Percentiles rank a stretch among this genome's conserved stretches.
Conservation (phyloP, 768 basidiomycete genomes). For the Hericium erinaceus region DNA sequence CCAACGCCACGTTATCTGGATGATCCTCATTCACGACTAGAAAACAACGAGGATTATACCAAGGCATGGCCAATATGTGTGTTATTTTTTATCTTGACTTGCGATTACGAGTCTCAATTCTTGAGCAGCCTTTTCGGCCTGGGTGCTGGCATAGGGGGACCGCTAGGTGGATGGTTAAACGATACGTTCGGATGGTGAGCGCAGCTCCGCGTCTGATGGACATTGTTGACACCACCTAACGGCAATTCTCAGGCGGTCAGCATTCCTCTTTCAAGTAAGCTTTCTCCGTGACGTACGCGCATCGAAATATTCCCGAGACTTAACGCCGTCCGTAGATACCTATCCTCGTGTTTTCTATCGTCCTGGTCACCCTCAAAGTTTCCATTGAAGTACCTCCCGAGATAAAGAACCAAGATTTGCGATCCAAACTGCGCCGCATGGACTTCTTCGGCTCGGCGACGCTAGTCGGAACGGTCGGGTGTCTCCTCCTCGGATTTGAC, state of each 20-base stretch:
- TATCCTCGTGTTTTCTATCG: conserved; percentile 58
- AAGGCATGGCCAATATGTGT: conserved; percentile 86
- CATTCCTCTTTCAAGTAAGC: conserved; percentile 78
- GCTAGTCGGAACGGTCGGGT: conserved; percentile 61
- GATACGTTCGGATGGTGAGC: conserved; percentile 75
- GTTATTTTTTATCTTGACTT: conserved; percentile 12
- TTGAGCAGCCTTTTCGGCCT: conserved; percentile 63
- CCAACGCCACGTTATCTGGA: not conserved
- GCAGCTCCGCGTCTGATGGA: not conserved
- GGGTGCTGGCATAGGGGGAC: conserved; percentile 74
- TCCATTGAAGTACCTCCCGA: conserved; percentile 68
- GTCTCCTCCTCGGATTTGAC: conserved; percentile 67
- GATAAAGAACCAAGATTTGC: conserved; percentile 45
- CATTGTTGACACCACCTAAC: not conserved
- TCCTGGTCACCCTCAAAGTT: conserved; percentile 67
- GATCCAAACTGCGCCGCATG: conserved; percentile 65
- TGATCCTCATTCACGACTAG: conserved; percentile 27
- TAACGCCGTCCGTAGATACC: conserved; percentile 46
- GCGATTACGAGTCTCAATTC: no score
- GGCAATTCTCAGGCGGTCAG: conserved; percentile 52
- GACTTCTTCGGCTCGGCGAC: conserved; percentile 81
- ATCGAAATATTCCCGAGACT: conserved; percentile 1
- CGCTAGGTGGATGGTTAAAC: conserved; percentile 77
- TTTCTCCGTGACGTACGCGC: not conserved
- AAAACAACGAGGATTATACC: conserved; percentile 82